Evolutionary conservation across 2,329 filamentous ascomycete genomes (phyloP).

Genomic region (Sporothrix schenckii): DNA sequence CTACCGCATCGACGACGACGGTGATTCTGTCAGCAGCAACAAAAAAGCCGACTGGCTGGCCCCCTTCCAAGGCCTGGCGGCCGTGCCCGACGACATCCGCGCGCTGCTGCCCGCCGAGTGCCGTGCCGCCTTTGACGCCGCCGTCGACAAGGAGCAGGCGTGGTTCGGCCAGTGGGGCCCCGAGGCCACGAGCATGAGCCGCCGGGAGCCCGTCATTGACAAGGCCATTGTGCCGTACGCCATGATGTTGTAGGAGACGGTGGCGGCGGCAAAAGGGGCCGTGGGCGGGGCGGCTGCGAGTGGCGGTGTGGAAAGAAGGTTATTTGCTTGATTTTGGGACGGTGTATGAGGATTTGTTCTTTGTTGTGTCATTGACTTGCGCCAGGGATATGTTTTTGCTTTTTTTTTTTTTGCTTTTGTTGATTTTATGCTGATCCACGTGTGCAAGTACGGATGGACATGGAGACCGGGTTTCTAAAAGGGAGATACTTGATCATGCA

Average conservation of each 20-base stretch:
- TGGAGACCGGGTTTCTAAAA: neutral
- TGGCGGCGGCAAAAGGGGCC: neutral
- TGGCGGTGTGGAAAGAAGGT: neutral
- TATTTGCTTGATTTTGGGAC: neutral
- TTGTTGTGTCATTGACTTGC: neutral
- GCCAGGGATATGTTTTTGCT: constrained; percentile 1
- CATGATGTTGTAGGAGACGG: constrained; percentile 43
- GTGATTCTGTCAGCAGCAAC: too few relatives aligned
- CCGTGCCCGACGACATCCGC: constrained; percentile 66
- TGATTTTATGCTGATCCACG: neutral
- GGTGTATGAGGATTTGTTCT: neutral
- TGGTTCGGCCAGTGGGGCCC: constrained; percentile 78
- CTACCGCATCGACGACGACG: constrained; percentile 43
- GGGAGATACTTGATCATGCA: neutral
- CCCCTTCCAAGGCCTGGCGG: constrained; percentile 63
- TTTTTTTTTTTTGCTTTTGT: neutral
- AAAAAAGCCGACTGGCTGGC: constrained; percentile 51
- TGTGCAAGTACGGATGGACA: neutral
- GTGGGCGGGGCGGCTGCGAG: too few relatives aligned
- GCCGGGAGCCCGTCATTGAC: constrained; percentile 61
- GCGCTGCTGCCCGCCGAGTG: constrained; percentile 71
- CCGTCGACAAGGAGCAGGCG: constrained; percentile 63
- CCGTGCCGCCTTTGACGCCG: constrained; percentile 69
- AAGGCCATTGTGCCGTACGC: constrained; percentile 65
- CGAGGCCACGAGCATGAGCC: constrained; percentile 62